Evolutionary conservation across 1,139 yeast species (phyloP).

Genomic region (Sugiyamaella paludigena): DNA sequence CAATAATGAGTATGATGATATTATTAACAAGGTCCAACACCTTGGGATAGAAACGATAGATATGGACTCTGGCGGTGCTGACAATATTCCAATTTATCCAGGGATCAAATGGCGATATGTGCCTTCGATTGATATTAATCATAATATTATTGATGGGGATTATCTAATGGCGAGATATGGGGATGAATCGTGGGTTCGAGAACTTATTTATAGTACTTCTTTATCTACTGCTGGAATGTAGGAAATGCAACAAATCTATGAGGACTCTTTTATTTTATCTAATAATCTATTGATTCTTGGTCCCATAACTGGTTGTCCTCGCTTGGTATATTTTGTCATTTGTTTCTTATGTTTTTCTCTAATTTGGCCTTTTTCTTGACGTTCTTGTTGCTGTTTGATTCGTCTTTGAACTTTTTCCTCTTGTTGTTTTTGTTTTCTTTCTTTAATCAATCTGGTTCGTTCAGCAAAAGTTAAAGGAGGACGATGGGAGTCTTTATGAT

Average conservation of each 20-base stretch:
- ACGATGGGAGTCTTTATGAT: constrained; percentile 37
- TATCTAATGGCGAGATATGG: constrained; percentile 8
- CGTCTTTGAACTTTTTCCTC: constrained; percentile 27
- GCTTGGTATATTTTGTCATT: constrained; percentile 56
- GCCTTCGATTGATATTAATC: neutral
- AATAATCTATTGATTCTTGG: constrained; percentile 77
- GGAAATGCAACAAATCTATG: neutral
- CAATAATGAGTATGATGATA: constrained; percentile 2
- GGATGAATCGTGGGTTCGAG: constrained; percentile 10
- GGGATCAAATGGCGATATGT: constrained; percentile 6
- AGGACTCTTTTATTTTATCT: constrained; percentile 54
- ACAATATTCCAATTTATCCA: constrained; percentile 13
- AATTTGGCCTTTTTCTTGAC: constrained; percentile 33
- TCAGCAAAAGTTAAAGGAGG: constrained; percentile 34
- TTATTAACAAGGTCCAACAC: neutral
- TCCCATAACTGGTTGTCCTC: constrained; percentile 90
- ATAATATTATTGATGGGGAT: constrained; percentile 16
- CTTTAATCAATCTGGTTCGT: constrained; percentile 33
- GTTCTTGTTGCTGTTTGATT: constrained; percentile 29
- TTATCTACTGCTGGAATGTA: constrained; percentile 4
- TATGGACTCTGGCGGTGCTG: neutral
- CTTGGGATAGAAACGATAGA: neutral
- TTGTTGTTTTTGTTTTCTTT: constrained; percentile 31
- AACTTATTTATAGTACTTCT: constrained; percentile 10
- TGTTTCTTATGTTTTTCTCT: constrained; percentile 51